Evolutionary conservation across 1,284 basidiomycete genomes (phyloP).

Genomic region (Omphalotus olearius): DNA sequence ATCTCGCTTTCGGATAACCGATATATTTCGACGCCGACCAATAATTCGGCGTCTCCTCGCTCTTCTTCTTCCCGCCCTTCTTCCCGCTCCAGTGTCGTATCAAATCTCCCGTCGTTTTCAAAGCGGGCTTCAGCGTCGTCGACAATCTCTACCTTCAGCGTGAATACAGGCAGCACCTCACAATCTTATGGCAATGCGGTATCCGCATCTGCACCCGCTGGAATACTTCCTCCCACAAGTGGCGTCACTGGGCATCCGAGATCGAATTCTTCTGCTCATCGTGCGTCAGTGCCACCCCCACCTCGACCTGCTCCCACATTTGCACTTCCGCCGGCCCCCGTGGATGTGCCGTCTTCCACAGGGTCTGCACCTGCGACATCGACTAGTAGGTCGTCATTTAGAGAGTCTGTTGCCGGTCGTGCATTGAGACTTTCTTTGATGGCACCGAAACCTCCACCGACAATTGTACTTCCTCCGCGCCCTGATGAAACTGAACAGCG

Average conservation of each 20-base stretch:
- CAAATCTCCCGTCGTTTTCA: conserved; percentile 47
- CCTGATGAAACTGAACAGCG: conserved; percentile 43
- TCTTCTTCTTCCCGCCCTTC: conserved; percentile 28
- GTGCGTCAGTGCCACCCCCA: conserved; percentile 62
- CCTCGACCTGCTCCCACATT: conserved; percentile 63
- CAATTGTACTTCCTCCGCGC: conserved; percentile 49
- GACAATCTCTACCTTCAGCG: conserved; percentile 33
- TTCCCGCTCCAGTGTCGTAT: conserved; percentile 43
- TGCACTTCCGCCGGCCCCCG: conserved; percentile 65
- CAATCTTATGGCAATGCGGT: conserved; percentile 31
- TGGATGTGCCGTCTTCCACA: conserved; percentile 5
- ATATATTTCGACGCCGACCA: neutral
- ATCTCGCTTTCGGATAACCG: conserved; percentile 18
- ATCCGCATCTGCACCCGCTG: neutral
- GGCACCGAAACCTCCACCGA: conserved; percentile 60
- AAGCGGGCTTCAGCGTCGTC: conserved; percentile 59
- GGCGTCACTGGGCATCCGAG: conserved; percentile 21
- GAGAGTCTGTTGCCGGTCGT: conserved; percentile 46
- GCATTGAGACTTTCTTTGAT: conserved; percentile 54
- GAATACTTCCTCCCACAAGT: neutral
- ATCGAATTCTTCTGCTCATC: conserved; percentile 34
- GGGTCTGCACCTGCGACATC: conserved; percentile 20
- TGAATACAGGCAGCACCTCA: conserved; percentile 42
- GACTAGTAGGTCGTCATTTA: conserved; percentile 41
- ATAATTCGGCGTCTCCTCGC: neutral